phyloP scores from a whole-genome alignment of 495 filamentous ascomycete genomes.

The Penicillium manginii region DNA sequence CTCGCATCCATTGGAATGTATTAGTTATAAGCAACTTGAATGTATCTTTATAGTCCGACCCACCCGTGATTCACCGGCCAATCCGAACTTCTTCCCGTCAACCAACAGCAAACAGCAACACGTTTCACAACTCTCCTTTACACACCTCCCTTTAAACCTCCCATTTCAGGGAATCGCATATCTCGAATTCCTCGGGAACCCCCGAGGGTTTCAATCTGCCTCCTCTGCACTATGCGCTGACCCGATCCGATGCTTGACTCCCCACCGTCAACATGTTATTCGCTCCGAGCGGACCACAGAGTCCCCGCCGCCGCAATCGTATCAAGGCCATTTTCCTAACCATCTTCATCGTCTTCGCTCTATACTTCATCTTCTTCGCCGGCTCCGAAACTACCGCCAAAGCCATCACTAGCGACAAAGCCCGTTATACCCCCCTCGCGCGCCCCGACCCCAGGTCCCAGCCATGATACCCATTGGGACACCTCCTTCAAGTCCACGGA shows the following conservation, averaged over 20 bases:
- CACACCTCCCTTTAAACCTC: not conserved
- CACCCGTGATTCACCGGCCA: not conserved
- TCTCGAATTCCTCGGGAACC: slow-evolving; percentile 2
- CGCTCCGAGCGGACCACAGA: slow-evolving; percentile 41
- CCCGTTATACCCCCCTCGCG: slow-evolving; percentile 17
- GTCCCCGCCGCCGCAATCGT: slow-evolving; percentile 47
- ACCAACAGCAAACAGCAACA: not conserved
- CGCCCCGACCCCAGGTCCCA: slow-evolving; percentile 22
- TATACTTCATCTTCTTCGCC: slow-evolving; percentile 48
- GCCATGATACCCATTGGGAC: not conserved
- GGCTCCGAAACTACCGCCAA: slow-evolving; percentile 19
- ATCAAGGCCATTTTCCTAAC: slow-evolving; percentile 47
- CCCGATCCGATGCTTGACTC: slow-evolving; percentile 11
- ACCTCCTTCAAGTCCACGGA: slow-evolving; percentile 19
- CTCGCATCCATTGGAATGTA: not conserved
- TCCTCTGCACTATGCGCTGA: slow-evolving; percentile 9
- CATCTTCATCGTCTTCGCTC: slow-evolving; percentile 41
- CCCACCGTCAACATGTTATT: slow-evolving; percentile 38
- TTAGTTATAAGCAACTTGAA: no score
- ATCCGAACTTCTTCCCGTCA: not conserved
- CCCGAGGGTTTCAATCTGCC: not conserved
- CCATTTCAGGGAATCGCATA: not conserved
- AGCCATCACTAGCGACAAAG: slow-evolving; percentile 19
- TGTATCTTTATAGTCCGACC: not conserved
- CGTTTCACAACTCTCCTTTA: not conserved